Conservation (phyloP, 2,329 filamentous ascomycete species). For the Ophiostoma sp. region DNA sequence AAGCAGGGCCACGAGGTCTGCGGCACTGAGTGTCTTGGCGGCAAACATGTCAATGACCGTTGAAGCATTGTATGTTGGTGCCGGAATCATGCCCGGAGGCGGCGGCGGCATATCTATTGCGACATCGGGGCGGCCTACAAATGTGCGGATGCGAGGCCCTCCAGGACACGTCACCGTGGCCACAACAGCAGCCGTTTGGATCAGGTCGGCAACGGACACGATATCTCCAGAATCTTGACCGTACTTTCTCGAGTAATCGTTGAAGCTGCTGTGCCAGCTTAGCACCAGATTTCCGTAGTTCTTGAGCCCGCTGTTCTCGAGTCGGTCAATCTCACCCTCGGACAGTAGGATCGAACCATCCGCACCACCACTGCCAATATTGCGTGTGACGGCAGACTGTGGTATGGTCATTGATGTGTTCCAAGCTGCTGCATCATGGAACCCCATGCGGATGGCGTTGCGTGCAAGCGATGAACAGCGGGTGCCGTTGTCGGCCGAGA, state of each 20-base stretch:
- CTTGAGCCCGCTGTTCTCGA: slow-evolving; percentile 45
- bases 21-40: slow-evolving; percentile 46
- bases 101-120: slow-evolving; percentile 33
- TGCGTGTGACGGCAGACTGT: not conserved
- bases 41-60: slow-evolving; percentile 44
- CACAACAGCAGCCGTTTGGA: slow-evolving; percentile 46
- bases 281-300: slow-evolving; percentile 38
- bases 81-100: slow-evolving; percentile 43
- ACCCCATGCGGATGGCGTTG: slow-evolving; percentile 43
- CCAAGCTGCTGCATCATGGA: slow-evolving; percentile 45
- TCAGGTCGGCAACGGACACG: slow-evolving; percentile 50
- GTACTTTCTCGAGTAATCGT: slow-evolving; percentile 28
- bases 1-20: slow-evolving; percentile 49
- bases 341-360: slow-evolving; percentile 43
- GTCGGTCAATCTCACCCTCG: slow-evolving; percentile 36
- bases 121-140: slow-evolving; percentile 46
- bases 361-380: slow-evolving; percentile 34
- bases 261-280: slow-evolving; percentile 37
- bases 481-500: slow-evolving; percentile 29
- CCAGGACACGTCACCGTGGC: slow-evolving; percentile 48
- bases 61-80: slow-evolving; percentile 37
- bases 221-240: not conserved
- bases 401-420: slow-evolving; percentile 27
- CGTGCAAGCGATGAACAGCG: slow-evolving; percentile 34
- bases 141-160: slow-evolving; percentile 47